Evolutionary conservation across 257 asterid species (phyloP), one percentile per base, ranked within the genome.

Genomic region (Cruciata laevipes): DNA sequence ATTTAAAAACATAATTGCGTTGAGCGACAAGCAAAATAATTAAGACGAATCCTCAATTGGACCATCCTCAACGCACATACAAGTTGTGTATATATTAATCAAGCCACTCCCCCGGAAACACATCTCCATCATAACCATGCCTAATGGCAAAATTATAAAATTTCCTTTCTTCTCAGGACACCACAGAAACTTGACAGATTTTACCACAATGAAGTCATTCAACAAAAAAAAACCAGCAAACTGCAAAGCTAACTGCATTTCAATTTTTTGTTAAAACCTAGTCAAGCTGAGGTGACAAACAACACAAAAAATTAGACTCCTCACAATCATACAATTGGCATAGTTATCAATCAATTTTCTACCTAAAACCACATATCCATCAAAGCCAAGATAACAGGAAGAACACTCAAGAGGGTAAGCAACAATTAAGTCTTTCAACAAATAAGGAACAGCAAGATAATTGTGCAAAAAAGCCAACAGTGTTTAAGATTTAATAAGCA

Each of bases 71-170:
- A 84, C 74, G n/a, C 64, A 83, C 12, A 80, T 63, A 70, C 97
- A 89, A 71, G 82, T 93, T 44, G 94, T 93, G 31, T 93, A 93
- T 95, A 90, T 86, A 73, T 90, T 97, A 37, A 86, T 85, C 90
- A 93, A 90, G 75, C 96, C 84, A 67, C 97, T 93, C 27, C 82
- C 82, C 86, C 7, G 88, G 75, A 69, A 78, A 93, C 30, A 81
- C 77, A 71, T 93, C 95, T 58, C 68, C 77, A 65, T 84, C 94
- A 63, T 79, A 80, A 52, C 86, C 80, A 42, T 42, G 51, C 16
- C 14, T 42, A 42, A 13, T 74, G n/a, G 87, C 80, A 74, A 83
- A 93, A 25, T 95, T 90, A 70, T 90, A 97, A 97, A 71, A 93
- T 13, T 42, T 11, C 51, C 16, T 11, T 90, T 62, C 95, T 96